phyloP scores from a whole-genome alignment of 2,329 filamentous ascomycete species.

The Aspergillus pseudoterreus region DNA sequence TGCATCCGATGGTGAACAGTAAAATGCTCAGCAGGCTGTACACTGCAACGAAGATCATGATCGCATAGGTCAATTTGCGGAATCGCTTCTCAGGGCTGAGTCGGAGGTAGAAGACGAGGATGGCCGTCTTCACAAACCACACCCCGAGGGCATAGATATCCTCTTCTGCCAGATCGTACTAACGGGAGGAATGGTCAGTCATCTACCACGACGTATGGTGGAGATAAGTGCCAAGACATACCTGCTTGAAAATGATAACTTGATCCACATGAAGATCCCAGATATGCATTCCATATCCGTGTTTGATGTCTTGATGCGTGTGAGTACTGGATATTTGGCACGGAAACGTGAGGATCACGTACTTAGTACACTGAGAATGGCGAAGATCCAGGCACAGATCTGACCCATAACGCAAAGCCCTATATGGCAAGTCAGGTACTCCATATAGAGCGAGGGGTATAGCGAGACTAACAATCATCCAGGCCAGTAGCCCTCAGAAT shows the following conservation, averaged over 20 bases:
- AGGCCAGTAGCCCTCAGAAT: constrained; percentile 3
- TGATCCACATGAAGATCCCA: constrained; percentile 11
- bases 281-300: constrained; percentile 13
- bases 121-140: constrained; percentile 17
- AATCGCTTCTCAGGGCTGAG: constrained; percentile 15
- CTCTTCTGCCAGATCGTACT: constrained; percentile 13
- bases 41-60: constrained; percentile 14
- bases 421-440: neutral
- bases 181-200: neutral
- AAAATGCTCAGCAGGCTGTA: constrained; percentile 15
- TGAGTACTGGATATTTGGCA: neutral
- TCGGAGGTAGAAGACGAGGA: constrained; percentile 17
- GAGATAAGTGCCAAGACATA: neutral
- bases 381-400: constrained; percentile 14
- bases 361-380: constrained; percentile 12
- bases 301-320: constrained; percentile 7
- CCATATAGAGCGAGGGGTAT: neutral
- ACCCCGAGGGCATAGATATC: constrained; percentile 12
- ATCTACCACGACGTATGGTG: neutral
- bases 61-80: constrained; percentile 15
- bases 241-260: constrained; percentile 12
- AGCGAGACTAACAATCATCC: constrained; percentile 7
- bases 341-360: neutral
- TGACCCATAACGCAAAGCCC: constrained; percentile 9
- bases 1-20: constrained; percentile 13